phyloP scores from a whole-genome alignment of 331 rosid species.

The Erythrophleum ivorense region DNA sequence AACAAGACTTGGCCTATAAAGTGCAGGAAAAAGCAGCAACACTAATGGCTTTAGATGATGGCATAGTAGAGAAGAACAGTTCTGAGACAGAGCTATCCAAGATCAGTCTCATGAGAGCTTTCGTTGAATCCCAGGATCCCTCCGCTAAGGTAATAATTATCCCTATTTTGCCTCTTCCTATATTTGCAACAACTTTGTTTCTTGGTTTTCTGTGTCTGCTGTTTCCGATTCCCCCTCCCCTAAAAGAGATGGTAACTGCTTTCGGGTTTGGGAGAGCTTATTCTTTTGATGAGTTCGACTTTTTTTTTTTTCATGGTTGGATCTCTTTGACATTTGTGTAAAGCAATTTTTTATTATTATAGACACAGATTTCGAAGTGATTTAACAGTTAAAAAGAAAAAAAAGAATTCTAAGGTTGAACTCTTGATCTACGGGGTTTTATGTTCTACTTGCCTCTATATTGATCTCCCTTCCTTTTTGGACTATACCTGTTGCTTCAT shows the following conservation, averaged over 20 bases:
- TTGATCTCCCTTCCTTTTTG: not conserved
- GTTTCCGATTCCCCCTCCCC: too few species aligned
- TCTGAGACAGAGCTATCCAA: slow-evolving; percentile 47
- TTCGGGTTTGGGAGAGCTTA: not conserved
- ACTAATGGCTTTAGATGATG: slow-evolving; percentile 1
- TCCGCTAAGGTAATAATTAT: slow-evolving; percentile 48
- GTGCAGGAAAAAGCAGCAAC: not conserved
- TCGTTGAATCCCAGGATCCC: slow-evolving; percentile 59
- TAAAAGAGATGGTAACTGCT: too few species aligned
- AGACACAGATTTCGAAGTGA: not conserved
- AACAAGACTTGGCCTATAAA: not conserved
- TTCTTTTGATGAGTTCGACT: not conserved
- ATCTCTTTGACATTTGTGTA: not conserved
- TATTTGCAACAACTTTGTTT: not conserved
- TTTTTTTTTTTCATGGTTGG: not conserved
- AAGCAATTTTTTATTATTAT: not conserved
- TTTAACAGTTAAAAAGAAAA: not conserved
- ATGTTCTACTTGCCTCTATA: not conserved
- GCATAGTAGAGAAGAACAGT: slow-evolving; percentile 24
- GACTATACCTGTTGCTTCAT: not conserved
- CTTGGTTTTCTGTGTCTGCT: not conserved
- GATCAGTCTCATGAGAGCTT: slow-evolving; percentile 54
- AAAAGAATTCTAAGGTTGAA: too few species aligned
- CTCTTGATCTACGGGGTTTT: not conserved
- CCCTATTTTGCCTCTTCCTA: not conserved